A percentile compares a stretch with the other conserved stretches of the same genome.
Evolutionary conservation across 805 yeast genomes (phyloP).

Genomic region (Candida awuae): DNA sequence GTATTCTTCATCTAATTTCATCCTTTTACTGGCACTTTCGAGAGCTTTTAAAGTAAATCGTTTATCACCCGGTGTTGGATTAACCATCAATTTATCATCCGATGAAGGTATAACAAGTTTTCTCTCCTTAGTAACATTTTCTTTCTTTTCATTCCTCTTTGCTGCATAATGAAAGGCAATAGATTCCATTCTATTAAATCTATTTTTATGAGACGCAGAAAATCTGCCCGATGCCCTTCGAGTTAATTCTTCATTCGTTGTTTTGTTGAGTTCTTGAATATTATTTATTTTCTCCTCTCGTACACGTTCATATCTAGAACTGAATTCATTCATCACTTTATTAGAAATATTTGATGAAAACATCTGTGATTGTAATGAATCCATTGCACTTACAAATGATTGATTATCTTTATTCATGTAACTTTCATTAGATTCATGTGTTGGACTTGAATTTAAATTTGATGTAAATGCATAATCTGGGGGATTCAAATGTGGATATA

Average conservation of each 20-base stretch:
- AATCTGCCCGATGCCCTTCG: slow-evolving; percentile 32
- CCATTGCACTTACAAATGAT: slow-evolving; percentile 24
- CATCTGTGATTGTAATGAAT: slow-evolving; percentile 34
- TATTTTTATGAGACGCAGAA: slow-evolving; percentile 37
- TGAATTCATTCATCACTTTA: slow-evolving; percentile 39
- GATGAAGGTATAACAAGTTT: background rate
- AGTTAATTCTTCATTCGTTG: slow-evolving; percentile 18
- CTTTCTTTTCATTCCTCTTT: slow-evolving; percentile 13
- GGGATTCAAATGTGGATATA: slow-evolving; percentile 21
- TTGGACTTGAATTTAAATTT: slow-evolving; percentile 1
- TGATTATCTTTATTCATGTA: slow-evolving; percentile 26
- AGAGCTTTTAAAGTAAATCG: slow-evolving; percentile 15
- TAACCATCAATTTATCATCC: background rate
- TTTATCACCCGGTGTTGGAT: slow-evolving; percentile 22
- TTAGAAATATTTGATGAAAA: slow-evolving; percentile 41
- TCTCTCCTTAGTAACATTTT: too few relatives aligned
- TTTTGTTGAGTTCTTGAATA: slow-evolving; percentile 21
- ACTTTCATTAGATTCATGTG: slow-evolving; percentile 20
- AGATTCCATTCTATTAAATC: slow-evolving; percentile 44
- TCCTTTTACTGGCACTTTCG: slow-evolving; percentile 28
- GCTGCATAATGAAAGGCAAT: slow-evolving; percentile 43
- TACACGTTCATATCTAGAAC: slow-evolving; percentile 34
- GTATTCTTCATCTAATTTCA: slow-evolving; percentile 17
- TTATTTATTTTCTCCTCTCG: slow-evolving; percentile 22
- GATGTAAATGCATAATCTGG: slow-evolving; percentile 7